These are phyloP conservation scores for Talaromyces sp. DNA, from an alignment of 2,329 filamentous ascomycete genomes.

Conservation along the genomic window DNA sequence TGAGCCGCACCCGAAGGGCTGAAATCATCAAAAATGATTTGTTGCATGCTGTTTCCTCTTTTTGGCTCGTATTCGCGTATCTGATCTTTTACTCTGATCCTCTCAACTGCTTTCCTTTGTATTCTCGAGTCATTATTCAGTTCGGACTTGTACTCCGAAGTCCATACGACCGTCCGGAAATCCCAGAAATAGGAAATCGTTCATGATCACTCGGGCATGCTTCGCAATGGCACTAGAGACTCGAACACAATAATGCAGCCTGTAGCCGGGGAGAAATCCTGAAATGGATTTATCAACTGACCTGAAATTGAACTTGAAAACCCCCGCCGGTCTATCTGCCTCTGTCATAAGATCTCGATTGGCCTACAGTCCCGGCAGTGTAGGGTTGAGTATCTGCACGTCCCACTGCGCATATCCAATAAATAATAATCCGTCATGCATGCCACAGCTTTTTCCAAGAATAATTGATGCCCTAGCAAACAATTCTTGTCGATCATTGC, in stretches of 20 bases:
- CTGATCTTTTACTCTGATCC: background rate
- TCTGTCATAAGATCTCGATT: background rate
- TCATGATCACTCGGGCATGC: background rate
- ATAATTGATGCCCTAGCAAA: background rate
- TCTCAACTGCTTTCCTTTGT: background rate
- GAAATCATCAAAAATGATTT: background rate
- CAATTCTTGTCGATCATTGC: background rate
- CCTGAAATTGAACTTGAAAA: background rate
- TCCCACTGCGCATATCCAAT: background rate
- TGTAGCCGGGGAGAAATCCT: background rate
- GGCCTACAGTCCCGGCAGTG: background rate
- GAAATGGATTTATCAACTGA: background rate
- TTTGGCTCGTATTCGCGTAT: background rate
- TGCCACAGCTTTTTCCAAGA: background rate
- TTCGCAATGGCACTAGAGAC: background rate
- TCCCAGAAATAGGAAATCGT: background rate
- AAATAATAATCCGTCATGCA: background rate
- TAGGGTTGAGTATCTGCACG: background rate
- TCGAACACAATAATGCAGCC: background rate
- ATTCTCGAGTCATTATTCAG: background rate
- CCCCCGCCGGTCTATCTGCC: background rate
- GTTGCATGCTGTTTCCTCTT: background rate
- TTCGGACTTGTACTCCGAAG: background rate
- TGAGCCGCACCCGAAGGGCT: background rate
- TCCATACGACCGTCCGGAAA: background rate